Evolutionary conservation across 73 alveolate species (phyloP), one percentile per base, ranked within the genome.

Genomic region (Diophrys sp.): DNA sequence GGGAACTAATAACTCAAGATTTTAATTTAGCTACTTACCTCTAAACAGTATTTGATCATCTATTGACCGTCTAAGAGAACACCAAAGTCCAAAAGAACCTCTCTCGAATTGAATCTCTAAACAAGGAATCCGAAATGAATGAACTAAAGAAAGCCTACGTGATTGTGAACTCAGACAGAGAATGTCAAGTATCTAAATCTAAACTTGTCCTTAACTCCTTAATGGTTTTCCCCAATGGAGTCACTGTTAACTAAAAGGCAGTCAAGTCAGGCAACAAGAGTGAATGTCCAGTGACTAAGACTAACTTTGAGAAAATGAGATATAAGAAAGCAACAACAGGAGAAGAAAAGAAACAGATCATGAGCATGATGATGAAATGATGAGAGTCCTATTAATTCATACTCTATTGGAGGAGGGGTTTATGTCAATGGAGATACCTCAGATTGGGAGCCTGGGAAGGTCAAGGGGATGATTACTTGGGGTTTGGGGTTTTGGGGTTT

Each of bases 211-310:
- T 74, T 0, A 32, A 82, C 31, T 54, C 57, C 2, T 54, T 82
- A 14, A 67, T 72, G 53, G 80, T 82, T 0, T 82, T 55, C 54
- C 90, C 90, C 24, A 82, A 82, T 67, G 90, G 90, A 62, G 80
- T 81, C 23, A 82, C 75, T 26, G 78, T 27, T 54, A 82, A 82
- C 33, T 25, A 73, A 34, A 57, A 71, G 29, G 75, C 84, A 34
- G 81, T 82, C n/a, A 82, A 70, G 66, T 83, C 73, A 25, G 44
- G 31, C 75, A 25, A 33, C 0, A 23, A 69, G 14, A n/a, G n/a
- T n/a, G 77, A 82, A 34, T 73, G 84, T 30, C 90, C 90, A 0
- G 31, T 74, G 24, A 82, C 90, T 14, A 74, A 78, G 74, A 30
- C 56, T 25, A 56, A 75, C 70, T 74, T 82, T 54, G 84, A 82